Evolutionary conservation across 352 stramenopile species (phyloP).

Genomic region (Globisporangium radiosum): DNA sequence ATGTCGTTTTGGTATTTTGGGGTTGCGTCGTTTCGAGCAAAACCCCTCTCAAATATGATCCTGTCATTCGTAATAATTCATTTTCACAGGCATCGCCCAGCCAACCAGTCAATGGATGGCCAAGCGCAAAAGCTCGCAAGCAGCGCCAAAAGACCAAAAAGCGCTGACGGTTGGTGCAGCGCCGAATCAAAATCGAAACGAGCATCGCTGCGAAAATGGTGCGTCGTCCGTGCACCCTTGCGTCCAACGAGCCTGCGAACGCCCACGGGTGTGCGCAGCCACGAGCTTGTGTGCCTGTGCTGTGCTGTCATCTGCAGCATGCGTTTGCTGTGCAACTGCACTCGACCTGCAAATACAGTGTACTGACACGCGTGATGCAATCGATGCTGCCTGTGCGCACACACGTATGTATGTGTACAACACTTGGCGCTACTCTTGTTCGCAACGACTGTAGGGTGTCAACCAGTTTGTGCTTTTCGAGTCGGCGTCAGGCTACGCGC

Average conservation of each 20-base stretch:
- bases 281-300: too few species aligned
- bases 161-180: slow-evolving; percentile 8
- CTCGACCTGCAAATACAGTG: too few species aligned
- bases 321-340: too few species aligned
- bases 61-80: not conserved
- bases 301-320: not conserved
- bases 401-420: not conserved
- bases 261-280: too few species aligned
- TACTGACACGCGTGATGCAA: not conserved
- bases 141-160: not conserved
- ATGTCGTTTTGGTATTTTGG: not conserved
- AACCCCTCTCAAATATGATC: slow-evolving; percentile 1
- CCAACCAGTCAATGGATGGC: slow-evolving; percentile 3
- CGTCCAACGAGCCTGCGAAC: too few species aligned
- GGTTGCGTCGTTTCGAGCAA: slow-evolving; percentile 5
- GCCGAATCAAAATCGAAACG: slow-evolving; percentile 17
- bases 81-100: not conserved
- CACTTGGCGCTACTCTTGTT: not conserved
- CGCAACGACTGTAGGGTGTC: slow-evolving; percentile 20
- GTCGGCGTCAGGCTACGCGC: slow-evolving; percentile 96
- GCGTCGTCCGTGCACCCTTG: not conserved
- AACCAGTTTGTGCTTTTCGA: slow-evolving; percentile 95
- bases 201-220: slow-evolving; percentile 15
- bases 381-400: not conserved
- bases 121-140: slow-evolving; percentile 8